Base-by-base conservation (phyloP, 805 yeast species). In the Cyberlindnera xishuangbannaensis region DNA sequence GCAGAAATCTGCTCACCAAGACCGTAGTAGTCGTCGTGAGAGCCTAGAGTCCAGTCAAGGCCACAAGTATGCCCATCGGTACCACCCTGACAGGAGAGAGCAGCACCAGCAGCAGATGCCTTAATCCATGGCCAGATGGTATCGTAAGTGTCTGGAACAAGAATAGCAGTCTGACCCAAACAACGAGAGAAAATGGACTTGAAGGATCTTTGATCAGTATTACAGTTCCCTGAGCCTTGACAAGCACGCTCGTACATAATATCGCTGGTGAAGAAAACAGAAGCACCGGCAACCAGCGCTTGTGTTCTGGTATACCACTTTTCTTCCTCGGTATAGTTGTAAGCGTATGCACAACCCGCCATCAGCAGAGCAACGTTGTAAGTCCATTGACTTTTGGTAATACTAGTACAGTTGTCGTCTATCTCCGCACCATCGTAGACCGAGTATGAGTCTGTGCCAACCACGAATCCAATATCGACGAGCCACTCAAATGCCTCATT, bases 1-100 rank as follows among this genome's bases (percentile, higher is more conserved):
- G 92, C 84, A 31, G 70, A 61, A 75, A 83, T 76, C 58, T 83
- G 86, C 58, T 83, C 94, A 45, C 92, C 92, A 18, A 83, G 60
- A 18, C 94, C 92, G 50, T 71, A 83, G 26, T 48, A 41, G 1
- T 72, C 78, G 55, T 83, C 92, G 74, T 81, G 72, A 3, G 71
- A 67, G 5, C 61, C 54, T 10, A 55, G 43, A 8, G 65, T 56
- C 94, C 94, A 83, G 55, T 71, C 65, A 39, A 71, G 54, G 21
- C 90, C 92, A 65, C 94, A 83, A 6, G 92, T 83, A 48, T 73
- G 78, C 7, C 78, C 78, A 59, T 83, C 92, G 6, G 58, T 42
- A 51, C 90, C 92, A 48, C 90, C 92, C 11, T 69, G 50, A 57
- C 92, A 83, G 0, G 85, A 69, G 30, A 59, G 54, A 3, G 87